These are phyloP conservation scores for Aspergillus texensis DNA, from an alignment of 2,329 filamentous ascomycete genomes.

Conservation along the genomic window DNA sequence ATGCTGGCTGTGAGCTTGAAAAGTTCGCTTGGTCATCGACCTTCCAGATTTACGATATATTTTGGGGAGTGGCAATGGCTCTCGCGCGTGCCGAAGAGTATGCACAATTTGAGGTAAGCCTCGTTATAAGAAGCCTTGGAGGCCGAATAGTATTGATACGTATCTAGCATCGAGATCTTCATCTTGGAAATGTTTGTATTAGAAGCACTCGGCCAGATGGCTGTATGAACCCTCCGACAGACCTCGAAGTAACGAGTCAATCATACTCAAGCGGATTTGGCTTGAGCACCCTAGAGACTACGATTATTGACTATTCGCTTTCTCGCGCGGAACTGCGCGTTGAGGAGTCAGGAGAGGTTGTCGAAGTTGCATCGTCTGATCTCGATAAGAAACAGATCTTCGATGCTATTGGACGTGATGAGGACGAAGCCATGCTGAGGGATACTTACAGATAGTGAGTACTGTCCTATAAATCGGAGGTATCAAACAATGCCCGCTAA, in stretches of 20 bases:
- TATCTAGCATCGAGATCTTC: slow-evolving; percentile 62
- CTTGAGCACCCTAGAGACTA: slow-evolving; percentile 61
- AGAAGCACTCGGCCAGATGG: slow-evolving; percentile 36
- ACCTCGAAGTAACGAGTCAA: slow-evolving; percentile 32
- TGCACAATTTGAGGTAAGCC: slow-evolving; percentile 58
- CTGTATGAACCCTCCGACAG: slow-evolving; percentile 36
- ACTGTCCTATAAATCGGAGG: neutral
- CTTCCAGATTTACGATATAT: slow-evolving; percentile 63
- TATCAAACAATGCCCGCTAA: neutral
- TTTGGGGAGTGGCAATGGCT: slow-evolving; percentile 67
- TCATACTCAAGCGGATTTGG: slow-evolving; percentile 49
- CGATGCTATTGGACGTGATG: slow-evolving; percentile 44
- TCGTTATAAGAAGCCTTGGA: no score
- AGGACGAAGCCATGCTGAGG: slow-evolving; percentile 43
- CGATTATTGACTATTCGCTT: slow-evolving; percentile 69
- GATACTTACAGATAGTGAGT: slow-evolving; percentile 48
- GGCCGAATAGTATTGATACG: slow-evolving; percentile 12
- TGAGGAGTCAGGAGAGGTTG: slow-evolving; percentile 26
- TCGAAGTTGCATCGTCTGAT: slow-evolving; percentile 43
- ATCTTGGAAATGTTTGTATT: slow-evolving; percentile 69
- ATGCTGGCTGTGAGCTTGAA: slow-evolving; percentile 63
- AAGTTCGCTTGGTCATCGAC: slow-evolving; percentile 45
- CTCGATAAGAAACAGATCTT: slow-evolving; percentile 48
- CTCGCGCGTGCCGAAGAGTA: slow-evolving; percentile 64
- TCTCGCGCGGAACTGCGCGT: slow-evolving; percentile 58